Evolutionary conservation across 768 basidiomycete species (phyloP).

Genomic region (Hygrophorus pudorinus): DNA sequence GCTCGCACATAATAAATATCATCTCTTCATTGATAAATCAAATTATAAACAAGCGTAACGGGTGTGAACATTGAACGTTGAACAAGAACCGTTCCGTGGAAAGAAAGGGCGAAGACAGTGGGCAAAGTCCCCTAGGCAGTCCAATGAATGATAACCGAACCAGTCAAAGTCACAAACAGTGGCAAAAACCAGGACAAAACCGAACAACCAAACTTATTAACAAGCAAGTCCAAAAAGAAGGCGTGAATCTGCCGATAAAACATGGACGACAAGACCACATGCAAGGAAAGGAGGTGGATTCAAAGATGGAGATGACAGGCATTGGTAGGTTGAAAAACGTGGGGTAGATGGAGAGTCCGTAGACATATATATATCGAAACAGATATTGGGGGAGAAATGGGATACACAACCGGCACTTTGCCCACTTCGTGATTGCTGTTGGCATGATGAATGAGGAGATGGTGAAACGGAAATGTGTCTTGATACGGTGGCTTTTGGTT

Average conservation of each 20-base stretch:
- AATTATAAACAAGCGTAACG: too few relatives aligned
- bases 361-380: conserved; percentile 13
- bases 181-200: neutral
- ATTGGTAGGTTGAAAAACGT: conserved; percentile 6
- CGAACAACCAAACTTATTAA: too few relatives aligned
- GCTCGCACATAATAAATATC: too few relatives aligned
- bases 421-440: conserved; percentile 16
- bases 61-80: too few relatives aligned
- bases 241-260: neutral
- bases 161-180: conserved; percentile 1
- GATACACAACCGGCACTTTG: conserved; percentile 11
- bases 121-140: neutral
- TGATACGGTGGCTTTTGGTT: conserved; percentile 5
- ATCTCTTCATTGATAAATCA: too few relatives aligned
- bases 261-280: neutral
- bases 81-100: too few relatives aligned
- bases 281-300: neutral
- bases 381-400: conserved; percentile 5
- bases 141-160: neutral
- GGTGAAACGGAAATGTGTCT: conserved; percentile 4
- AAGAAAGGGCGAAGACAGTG: neutral
- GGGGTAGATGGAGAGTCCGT: conserved; percentile 12
- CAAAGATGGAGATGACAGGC: neutral
- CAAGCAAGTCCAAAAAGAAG: neutral
- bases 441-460: conserved; percentile 8